Evolutionary conservation across 2,329 filamentous ascomycete species (phyloP), one percentile per base, ranked within the genome.

Genomic region (Mariannaea sp.): DNA sequence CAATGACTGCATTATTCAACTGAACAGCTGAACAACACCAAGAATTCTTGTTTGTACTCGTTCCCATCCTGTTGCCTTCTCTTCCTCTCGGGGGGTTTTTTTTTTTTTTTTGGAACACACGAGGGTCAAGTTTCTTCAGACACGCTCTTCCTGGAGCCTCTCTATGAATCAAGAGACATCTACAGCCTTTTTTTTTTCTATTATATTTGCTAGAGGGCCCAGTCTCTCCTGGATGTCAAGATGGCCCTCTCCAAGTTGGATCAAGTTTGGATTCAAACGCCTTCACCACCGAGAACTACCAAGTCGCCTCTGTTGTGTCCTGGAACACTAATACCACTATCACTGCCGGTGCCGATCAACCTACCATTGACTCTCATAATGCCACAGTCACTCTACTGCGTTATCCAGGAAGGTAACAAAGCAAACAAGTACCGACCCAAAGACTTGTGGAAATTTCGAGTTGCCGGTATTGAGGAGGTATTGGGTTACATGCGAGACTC

Each of bases 361-460:
- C 24, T 49, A 27, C 29, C 49, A 17, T 35, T 13, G 16, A 22
- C 24, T 29, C 38, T 53, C 35, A 32, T 50, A 6, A 61, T 49
- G 40, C 32, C 39, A 5, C 29, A 35, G 12, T 54, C 59, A 9
- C 41, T 65, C 16, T 52, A 62, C 30, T 24, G 51, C 12, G 58
- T 61, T 32, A 35, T 65, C 16, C 32, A 45, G 14, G 55, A 56
- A 13, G 63, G 51, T 13, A 65, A 65, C 52, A 65, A 65, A 40
- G 35, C 58, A 29, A 40, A 56, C 17, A 30, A 29, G n/a, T 39
- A 42, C 26, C 39, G 16, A 12, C 29, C 24, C 30, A 46, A 49
- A 3, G 14, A 33, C 7, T 33, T 60, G 10, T 65, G 58, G 53
- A 45, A 53, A 26, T 60, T 65, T n/a, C 47, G 39, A 33, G 58